Percentiles rank a stretch among this genome's conserved stretches.
These are phyloP conservation scores for Pestalotiopsis fici DNA, from an alignment of 2,329 filamentous ascomycete genomes.

Conservation along the genomic window DNA sequence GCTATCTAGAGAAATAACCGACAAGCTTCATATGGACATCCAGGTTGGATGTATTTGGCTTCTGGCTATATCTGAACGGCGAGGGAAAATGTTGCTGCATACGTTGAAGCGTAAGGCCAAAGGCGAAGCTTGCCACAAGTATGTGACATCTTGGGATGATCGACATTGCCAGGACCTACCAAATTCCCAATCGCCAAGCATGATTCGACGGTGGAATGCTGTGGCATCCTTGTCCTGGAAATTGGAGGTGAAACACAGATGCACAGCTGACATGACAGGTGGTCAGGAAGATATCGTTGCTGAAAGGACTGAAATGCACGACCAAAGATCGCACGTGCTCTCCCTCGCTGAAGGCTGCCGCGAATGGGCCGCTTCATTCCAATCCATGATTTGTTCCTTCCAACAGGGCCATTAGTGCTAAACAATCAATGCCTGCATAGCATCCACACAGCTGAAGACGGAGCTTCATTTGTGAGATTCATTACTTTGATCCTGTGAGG, in stretches of 20 bases:
- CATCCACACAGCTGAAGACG: not conserved
- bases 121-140: conserved; percentile 1
- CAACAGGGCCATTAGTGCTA: not conserved
- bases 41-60: not conserved
- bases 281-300: not conserved
- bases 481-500: not conserved
- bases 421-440: not conserved
- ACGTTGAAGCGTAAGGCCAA: not conserved
- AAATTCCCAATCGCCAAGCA: not conserved
- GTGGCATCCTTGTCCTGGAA: not conserved
- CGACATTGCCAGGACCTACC: not conserved
- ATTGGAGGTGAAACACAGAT: not conserved
- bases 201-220: not conserved
- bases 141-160: not conserved
- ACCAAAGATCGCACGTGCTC: not conserved
- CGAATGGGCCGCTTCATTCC: not conserved
- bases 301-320: not conserved
- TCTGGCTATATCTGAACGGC: not conserved
- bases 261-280: not conserved
- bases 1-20: not conserved
- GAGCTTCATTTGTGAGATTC: too few relatives aligned
- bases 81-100: not conserved
- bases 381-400: not conserved
- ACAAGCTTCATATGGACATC: not conserved
- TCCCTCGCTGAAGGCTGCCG: not conserved